Evolutionary conservation across 1,139 yeast species (phyloP), one percentile per base, ranked within the genome.

Genomic region (Saccharomycopsis phalli): DNA sequence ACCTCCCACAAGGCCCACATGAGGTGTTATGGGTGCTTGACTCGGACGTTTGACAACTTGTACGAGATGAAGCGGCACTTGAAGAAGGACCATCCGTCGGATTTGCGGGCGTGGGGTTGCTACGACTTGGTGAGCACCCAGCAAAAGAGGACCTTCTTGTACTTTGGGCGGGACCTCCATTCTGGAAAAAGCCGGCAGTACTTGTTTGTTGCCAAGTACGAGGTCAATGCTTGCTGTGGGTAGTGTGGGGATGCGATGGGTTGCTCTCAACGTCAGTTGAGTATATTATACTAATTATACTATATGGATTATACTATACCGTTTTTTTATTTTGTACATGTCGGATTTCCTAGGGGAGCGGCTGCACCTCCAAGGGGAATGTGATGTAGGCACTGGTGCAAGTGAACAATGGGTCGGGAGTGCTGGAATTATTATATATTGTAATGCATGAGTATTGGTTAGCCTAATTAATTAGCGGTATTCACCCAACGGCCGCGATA

Each of bases 21-120:
- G 31, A 17, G 32, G 16, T 41, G 45, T 16, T 41, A 41, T 18
- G 44, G 44, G 16, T 41, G 44, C 26, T 27, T 37, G n/a, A 6
- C 22, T 4, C 19, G 26, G 19, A 11, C 18, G 13, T 41, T 21
- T 17, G 16, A 31, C 30, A 25, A 16, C 20, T 18, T 41, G 7
- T 17, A 29, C 11, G 45, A 41, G 13, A 19, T 38, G 6, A 23
- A 16, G 20, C 17, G 14, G 14, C 45, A 41, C 27, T 14, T 41
- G 8, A 10, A 7, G n/a, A 38, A 27, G 16, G 18, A 23, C 5
- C 45, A 41, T 13, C 45, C 45, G 10, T 11, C 13, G 8, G 45
- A 41, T 20, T 14, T 17, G 3, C 17, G 45, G 23, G 41, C 42
- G 7, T 41, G 45, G 45, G 45, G 41, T 11, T 28, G 22, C 17